Base-by-base conservation (phyloP, 768 basidiomycete species). In the Peribolospora kevripleyi region DNA sequence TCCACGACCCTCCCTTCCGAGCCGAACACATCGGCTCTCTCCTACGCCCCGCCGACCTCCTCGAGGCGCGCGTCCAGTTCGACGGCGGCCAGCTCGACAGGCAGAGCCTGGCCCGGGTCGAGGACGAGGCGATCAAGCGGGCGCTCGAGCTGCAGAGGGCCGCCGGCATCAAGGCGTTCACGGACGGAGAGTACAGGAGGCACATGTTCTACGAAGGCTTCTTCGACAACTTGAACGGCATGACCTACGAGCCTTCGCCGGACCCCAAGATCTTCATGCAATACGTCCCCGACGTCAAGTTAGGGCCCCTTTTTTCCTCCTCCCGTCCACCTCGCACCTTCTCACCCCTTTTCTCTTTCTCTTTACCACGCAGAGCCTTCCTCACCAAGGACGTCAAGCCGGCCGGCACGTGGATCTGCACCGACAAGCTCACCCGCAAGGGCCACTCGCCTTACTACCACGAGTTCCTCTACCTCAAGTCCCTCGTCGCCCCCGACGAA, bases 171-270 rank as follows among this genome's bases (percentile, higher is more conserved):
- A 51, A 61, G 61, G 47, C 57, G 1, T 47, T 62, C 47, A 61
- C 60, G 3, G 63, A 64, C 53, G 63, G 63, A 37, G 61, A 62
- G 55, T 62, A 61, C 58, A 51, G 52, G 7, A 51, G 60, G 5
- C 58, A 57, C 60, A 55, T 59, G 58, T 56, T 14, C 9, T 79
- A 70, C 54, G 76, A 80, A 49, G 79, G 79, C 14, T 76, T 80
- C 40, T 79, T 79, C 63, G 74, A 80, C 61, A 76, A 73, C 54
- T 65, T 82, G 46, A 74, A 77, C 51, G 79, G 79, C 50, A 79
- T 80, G 75, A 70, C 25, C 25, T 25, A 25, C 25, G 25, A 25
- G 25, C 25, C 25, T 25, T 25, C 25, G 25, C 25, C 25, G 25
- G 25, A 25, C 25, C 25, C 25, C 25, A 25, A 25, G 25, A 25